phyloP scores from a whole-genome alignment of 192 early-diverging fungal species.

The Coemansia pectinata region DNA sequence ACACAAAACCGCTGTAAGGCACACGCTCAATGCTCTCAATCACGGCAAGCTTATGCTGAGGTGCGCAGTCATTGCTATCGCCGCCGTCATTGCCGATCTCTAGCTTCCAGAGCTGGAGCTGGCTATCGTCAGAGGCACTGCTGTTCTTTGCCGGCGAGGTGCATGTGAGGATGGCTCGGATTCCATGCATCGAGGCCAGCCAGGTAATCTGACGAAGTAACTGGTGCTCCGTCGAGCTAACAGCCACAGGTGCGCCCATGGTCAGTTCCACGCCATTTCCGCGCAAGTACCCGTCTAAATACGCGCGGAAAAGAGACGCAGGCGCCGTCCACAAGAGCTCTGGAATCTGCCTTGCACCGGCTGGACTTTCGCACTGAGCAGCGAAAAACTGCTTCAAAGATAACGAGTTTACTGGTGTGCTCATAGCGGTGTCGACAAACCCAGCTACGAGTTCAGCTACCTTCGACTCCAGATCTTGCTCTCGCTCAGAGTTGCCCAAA shows the following conservation, averaged over 20 bases:
- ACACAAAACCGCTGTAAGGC: constrained; percentile 39
- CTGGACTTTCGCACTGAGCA: constrained; percentile 15
- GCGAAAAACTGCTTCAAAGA: constrained; percentile 34
- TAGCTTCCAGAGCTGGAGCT: constrained; percentile 8
- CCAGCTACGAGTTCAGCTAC: neutral
- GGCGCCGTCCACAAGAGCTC: constrained; percentile 40
- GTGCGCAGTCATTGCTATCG: neutral
- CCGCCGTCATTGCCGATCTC: constrained; percentile 6
- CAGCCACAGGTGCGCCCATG: neutral
- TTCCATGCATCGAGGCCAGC: constrained; percentile 47
- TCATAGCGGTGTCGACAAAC: neutral
- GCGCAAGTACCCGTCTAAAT: constrained; percentile 20
- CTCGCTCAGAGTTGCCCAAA: neutral
- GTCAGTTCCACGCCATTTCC: neutral
- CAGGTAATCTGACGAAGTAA: constrained; percentile 47
- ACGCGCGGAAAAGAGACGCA: constrained; percentile 17
- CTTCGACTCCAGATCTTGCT: neutral
- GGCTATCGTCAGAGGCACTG: neutral
- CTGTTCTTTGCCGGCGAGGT: neutral
- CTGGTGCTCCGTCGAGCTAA: constrained; percentile 15
- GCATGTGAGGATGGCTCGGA: constrained; percentile 16
- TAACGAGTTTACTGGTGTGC: constrained; percentile 4
- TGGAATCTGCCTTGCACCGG: constrained; percentile 18
- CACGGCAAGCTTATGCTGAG: constrained; percentile 15
- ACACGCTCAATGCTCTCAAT: constrained; percentile 45